Conservation (phyloP, 2,329 filamentous ascomycete species). For the Paracamarosporium sp. region DNA sequence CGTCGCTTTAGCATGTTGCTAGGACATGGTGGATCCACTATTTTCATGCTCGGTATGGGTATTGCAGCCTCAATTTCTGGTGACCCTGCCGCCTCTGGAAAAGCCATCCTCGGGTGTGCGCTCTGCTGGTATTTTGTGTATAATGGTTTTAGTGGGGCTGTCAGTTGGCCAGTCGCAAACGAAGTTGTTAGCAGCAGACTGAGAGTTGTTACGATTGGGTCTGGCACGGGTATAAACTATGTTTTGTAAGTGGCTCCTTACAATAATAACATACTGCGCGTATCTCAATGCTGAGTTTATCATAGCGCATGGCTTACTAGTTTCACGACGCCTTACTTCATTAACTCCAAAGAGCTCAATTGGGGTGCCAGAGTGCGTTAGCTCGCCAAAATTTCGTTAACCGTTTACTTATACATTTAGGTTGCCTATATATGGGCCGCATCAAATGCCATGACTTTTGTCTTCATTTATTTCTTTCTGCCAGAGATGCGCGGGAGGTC, state of each 20-base stretch:
- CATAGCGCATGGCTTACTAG: slow-evolving; percentile 33
- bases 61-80: slow-evolving; percentile 7
- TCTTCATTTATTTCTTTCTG: slow-evolving; percentile 67
- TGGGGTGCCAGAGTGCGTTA: slow-evolving; percentile 23
- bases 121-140: slow-evolving; percentile 29
- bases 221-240: slow-evolving; percentile 12
- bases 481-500: slow-evolving; percentile 49
- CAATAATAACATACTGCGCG: neutral
- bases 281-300: neutral
- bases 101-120: slow-evolving; percentile 10
- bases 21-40: slow-evolving; percentile 1
- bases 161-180: slow-evolving; percentile 34
- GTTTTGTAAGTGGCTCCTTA: slow-evolving; percentile 6
- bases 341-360: slow-evolving; percentile 40
- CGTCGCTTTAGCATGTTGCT: slow-evolving; percentile 14
- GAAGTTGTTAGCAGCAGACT: slow-evolving; percentile 30
- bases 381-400: neutral
- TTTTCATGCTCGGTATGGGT: slow-evolving; percentile 17
- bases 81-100: slow-evolving; percentile 8
- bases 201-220: slow-evolving; percentile 32
- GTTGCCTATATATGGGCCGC: slow-evolving; percentile 18
- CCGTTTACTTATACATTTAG: neutral
- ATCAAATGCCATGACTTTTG: slow-evolving; percentile 50
- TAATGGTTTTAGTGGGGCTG: slow-evolving; percentile 36
- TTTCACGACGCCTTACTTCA: slow-evolving; percentile 43